Evolutionary conservation across 2,329 filamentous ascomycete genomes (phyloP).

Genomic region (Apiospora sp.): DNA sequence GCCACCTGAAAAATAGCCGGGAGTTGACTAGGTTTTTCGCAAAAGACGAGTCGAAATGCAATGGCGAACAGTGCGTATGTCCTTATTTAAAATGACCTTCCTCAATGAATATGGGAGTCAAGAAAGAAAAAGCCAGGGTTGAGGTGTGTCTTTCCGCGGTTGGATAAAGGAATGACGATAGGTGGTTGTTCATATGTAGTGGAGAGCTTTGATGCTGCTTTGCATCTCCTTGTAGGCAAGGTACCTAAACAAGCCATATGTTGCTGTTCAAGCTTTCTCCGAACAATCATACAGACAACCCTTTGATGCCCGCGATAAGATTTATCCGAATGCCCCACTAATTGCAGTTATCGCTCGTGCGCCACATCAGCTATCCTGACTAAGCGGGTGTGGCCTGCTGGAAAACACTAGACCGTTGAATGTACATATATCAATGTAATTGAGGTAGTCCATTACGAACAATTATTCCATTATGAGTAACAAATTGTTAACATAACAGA

Average conservation of each 20-base stretch:
- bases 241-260: slow-evolving; percentile 16
- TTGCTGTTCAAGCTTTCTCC: slow-evolving; percentile 2
- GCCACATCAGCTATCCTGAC: neutral
- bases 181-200: slow-evolving; percentile 19
- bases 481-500: too few relatives aligned
- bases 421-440: too few relatives aligned
- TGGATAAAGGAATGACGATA: slow-evolving; percentile 22
- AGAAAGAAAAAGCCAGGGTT: slow-evolving; percentile 15
- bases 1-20: neutral
- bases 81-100: neutral
- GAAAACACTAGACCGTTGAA: neutral
- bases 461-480: too few relatives aligned
- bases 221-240: slow-evolving; percentile 7
- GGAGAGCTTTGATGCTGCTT: slow-evolving; percentile 19
- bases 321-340: neutral
- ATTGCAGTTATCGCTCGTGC: neutral
- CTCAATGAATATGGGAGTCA: neutral
- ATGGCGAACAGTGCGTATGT: neutral
- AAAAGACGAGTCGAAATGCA: neutral
- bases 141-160: slow-evolving; percentile 13
- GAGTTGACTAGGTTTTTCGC: neutral
- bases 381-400: neutral
- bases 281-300: neutral
- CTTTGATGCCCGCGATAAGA: neutral
- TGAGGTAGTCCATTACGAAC: too few relatives aligned